These are phyloP conservation scores for Corylus heterophylla DNA, from an alignment of 306 rosid genomes.

Conservation along the genomic window DNA sequence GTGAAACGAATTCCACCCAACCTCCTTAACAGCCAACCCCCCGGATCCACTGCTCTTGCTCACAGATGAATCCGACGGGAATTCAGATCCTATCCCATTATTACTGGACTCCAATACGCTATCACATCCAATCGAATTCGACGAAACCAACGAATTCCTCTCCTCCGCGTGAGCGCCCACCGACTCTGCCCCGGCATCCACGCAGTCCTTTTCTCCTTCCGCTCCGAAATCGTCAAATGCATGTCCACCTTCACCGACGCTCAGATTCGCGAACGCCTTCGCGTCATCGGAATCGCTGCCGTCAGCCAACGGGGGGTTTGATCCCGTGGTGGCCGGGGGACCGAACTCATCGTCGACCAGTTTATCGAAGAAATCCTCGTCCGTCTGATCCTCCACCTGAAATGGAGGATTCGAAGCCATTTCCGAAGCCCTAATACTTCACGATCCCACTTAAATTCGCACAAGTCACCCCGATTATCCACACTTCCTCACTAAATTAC, in stretches of 20 bases:
- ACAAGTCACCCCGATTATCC: conserved; percentile 22
- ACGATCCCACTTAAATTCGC: conserved; percentile 28
- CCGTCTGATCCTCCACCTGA: conserved; percentile 84
- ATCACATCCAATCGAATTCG: conserved; percentile 39
- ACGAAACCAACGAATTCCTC: conserved; percentile 21
- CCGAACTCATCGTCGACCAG: conserved; percentile 70
- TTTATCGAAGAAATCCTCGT: conserved; percentile 90
- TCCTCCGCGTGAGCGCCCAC: conserved; percentile 32
- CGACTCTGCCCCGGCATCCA: conserved; percentile 26
- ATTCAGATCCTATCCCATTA: conserved; percentile 36
- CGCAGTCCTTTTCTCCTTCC: conserved; percentile 19
- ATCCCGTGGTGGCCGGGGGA: conserved; percentile 20
- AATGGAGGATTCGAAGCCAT: conserved; percentile 92
- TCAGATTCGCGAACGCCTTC: conserved; percentile 54
- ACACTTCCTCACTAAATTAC: conserved; percentile 14
- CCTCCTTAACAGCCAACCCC: conserved; percentile 59
- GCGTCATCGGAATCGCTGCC: conserved; percentile 62
- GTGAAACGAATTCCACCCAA: conserved; percentile 75
- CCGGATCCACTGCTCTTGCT: conserved; percentile 30
- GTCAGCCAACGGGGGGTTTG: conserved; percentile 29
- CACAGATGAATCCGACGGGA: conserved; percentile 10
- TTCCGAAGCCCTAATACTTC: conserved; percentile 41
- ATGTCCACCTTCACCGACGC: conserved; percentile 42
- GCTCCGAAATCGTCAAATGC: conserved; percentile 33
- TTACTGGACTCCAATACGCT: conserved; percentile 22